Evolutionary conservation across 352 stramenopile species (phyloP), one percentile per base, ranked within the genome.

Genomic region (Phytopythium mirpurense): DNA sequence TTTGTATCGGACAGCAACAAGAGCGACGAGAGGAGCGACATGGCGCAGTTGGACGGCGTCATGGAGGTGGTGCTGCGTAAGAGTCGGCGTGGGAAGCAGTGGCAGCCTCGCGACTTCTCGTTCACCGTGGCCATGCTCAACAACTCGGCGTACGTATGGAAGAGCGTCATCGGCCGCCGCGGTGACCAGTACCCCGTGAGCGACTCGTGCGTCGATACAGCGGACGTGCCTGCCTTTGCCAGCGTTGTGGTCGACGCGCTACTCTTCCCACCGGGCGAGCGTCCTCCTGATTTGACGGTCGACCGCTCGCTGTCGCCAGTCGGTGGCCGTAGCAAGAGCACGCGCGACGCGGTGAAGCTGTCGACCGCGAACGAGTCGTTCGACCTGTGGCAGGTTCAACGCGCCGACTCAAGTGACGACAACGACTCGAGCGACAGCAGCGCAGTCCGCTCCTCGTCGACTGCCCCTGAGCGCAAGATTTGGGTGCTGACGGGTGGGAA

Each of bases 81-180:
- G 18, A 40, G 19, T 32, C 27, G 2, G n/a, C 45, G 27, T 2
- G 16, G 18, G 5, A 27, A 26, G 5, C 11, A 19, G 27, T 51
- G 45, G 45, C 45, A 38, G 29, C 27, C 45, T 4, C 29, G 3
- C 45, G 35, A 5, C 18, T 27, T 27, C 45, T 36, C 26, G 29
- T 51, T 51, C 19, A 6, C 27, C 32, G 47, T 43, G 19, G 47
- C 31, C 9, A 43, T 43, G 47, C 31, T 32, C 11, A 43, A 43
- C 32, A 21, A 21, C 3, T 42, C 47, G 15, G 47, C 47, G 19
- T 53, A 23, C 19, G 8, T 43, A 32, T 53, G 47, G 47, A 53
- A 53, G 47, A 43, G 31, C 23, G 47, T 32, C 7, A 15, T 43
- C 12, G 19, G 6, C 6, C 32, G 31, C 32, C 21, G 21, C 5